Evolutionary conservation across 2,329 filamentous ascomycete species (phyloP), one percentile per base, ranked within the genome.

Genomic region (Botrytis fragariae): DNA sequence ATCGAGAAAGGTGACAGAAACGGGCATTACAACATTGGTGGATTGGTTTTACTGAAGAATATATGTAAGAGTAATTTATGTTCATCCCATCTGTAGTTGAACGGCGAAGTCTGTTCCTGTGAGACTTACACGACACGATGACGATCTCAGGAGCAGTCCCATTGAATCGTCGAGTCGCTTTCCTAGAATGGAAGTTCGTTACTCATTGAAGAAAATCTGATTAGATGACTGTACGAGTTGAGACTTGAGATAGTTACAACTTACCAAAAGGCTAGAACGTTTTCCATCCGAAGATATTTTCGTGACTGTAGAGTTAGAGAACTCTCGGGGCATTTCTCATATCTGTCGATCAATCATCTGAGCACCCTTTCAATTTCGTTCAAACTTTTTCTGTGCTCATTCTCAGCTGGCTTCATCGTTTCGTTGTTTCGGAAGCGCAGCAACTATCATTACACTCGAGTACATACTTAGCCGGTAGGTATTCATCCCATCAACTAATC

Each of bases 61-160:
- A 12, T 39, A 29, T 25, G 45, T 22, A 22, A 37, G 29, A 67
- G 12, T 51, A 67, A 67, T 67, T 37, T 6, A 51, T 67, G n/a
- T 44, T n/a, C 63, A 51, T 51, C 63, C 35, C 63, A 51, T 67
- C 63, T 67, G 63, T 32, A n/a, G 32, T 51, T 67, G 63, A 67
- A 67, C 44, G 63, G 63, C 63, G 32, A 67, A 35, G 63, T 67
- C 14, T 39, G n/a, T 18, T 51, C 44, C n/a, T 16, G 51, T 54
- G n/a, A 51, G 16, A 44, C 63, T 67, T 51, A 51, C 44, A 51
- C 63, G 16, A 65, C 45, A 51, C 32, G 44, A 65, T 51, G 44
- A 65, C 44, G 22, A 65, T 51, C 44, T 37, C 6, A 48, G 14
- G 44, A 48, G 44, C n/a, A 65, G 12, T 48, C 12, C 20, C 29